Conservation (phyloP, 768 basidiomycete species). For the Termitomyces sp. region DNA sequence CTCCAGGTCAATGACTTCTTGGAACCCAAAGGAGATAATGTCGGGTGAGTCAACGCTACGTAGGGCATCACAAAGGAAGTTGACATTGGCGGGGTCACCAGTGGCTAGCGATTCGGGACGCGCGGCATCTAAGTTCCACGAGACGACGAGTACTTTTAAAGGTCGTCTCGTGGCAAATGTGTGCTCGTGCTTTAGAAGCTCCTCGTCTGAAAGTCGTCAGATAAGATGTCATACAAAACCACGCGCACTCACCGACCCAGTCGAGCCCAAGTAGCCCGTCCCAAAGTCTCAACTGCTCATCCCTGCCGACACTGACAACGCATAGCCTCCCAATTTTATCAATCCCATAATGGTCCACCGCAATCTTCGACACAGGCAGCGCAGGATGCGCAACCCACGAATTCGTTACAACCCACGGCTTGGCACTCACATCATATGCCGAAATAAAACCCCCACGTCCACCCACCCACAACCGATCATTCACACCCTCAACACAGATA, state of each 20-base stretch:
- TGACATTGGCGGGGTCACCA: conserved; percentile 66
- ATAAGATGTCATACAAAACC: neutral
- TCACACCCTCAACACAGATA: conserved; percentile 78
- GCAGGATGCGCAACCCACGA: conserved; percentile 78
- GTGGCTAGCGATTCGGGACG: conserved; percentile 65
- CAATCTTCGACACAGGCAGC: conserved; percentile 56
- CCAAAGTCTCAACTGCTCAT: conserved; percentile 76
- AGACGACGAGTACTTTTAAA: conserved; percentile 71
- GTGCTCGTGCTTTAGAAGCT: conserved; percentile 67
- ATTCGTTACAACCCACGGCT: conserved; percentile 86
- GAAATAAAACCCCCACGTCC: conserved; percentile 76
- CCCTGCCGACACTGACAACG: conserved; percentile 72
- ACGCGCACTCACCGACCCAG: conserved; percentile 70
- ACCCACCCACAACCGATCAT: conserved; percentile 83
- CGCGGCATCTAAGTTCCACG: conserved; percentile 92
- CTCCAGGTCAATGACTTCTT: conserved; percentile 96
- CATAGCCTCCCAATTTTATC: conserved; percentile 59
- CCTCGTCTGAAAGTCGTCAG: conserved; percentile 47
- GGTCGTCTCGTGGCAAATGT: conserved; percentile 78
- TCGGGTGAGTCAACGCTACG: conserved; percentile 73
- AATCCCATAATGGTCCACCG: conserved; percentile 74
- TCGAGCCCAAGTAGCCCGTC: conserved; percentile 82
- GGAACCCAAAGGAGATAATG: conserved; percentile 90
- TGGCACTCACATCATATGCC: conserved; percentile 67
- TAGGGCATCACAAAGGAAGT: conserved; percentile 77